Base-by-base conservation (phyloP, 1,139 yeast species). In the Scheffersomyces quercinus region DNA sequence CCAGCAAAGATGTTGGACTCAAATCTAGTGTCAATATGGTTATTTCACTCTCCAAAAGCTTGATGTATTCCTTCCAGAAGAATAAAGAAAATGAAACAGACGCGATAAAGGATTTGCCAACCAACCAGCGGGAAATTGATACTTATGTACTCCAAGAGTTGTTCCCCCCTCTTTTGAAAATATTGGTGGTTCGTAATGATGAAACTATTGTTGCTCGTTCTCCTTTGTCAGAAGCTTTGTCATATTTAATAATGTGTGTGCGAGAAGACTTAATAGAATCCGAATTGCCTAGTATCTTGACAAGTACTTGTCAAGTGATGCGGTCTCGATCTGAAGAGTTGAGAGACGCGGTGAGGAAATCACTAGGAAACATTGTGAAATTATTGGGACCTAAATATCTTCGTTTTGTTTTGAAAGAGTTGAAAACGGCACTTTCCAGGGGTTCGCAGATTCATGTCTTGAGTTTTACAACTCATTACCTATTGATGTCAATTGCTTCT, bases 371-470 rank as follows among this genome's bases (percentile, higher is more conserved):
- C 52, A 82, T 90, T 45, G 73, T 88, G 1, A 55, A 65, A 1
- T 71, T 79, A 28, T 71, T 93, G 35, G 98, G 98, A 1, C 75
- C 96, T 0, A 66, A 68, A 35, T 91, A 90, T 60, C 70, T 93
- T 46, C 75, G 77, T 45, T 89, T 89, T 57, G 79, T 93, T 45
- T 67, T 93, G 29, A 79, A 79, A 48, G 98, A 93, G 60, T 75
- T 95, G 58, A 83, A 80, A 50, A 68, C 85, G 16, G 95, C 98
- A 0, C 73, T 93, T 44, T 77, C 86, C 7, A 78, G 95, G 57
- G 99, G 99, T 35, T 88, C 97, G 7, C 99, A 95, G 61, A 80
- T 90, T 44, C 99, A 95, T 65, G 91, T 95, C 46, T 78, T 95
- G 58, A 90, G 97, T 58, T 93, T 74, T 65, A 88, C 97, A 0